Evolutionary conservation across 495 filamentous ascomycete species (phyloP).

Genomic region (Podospora bellae-mahoneyi): DNA sequence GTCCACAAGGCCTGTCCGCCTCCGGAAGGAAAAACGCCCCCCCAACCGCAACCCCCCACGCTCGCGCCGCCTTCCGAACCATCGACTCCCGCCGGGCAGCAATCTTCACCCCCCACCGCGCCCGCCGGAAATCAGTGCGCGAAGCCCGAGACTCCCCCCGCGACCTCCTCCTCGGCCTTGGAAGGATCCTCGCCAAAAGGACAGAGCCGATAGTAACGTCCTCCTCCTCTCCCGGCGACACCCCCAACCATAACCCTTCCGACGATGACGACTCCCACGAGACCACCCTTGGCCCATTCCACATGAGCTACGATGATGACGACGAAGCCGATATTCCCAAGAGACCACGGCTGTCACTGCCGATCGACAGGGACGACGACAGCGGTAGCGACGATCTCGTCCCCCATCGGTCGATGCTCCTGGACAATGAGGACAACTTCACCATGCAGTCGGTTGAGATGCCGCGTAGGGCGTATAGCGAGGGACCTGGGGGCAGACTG

Average conservation of each 20-base stretch:
- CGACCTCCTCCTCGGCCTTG: slow-evolving; percentile 64
- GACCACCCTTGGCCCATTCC: slow-evolving; percentile 34
- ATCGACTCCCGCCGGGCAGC: slow-evolving; percentile 69
- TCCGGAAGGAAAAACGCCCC: slow-evolving; percentile 36
- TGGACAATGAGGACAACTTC: slow-evolving; percentile 63
- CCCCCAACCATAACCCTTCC: background rate
- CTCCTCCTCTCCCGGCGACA: slow-evolving; percentile 47
- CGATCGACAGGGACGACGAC: slow-evolving; percentile 60
- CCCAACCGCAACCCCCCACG: slow-evolving; percentile 61
- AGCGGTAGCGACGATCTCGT: slow-evolving; percentile 52
- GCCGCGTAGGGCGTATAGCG: slow-evolving; percentile 57
- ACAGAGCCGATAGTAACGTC: slow-evolving; percentile 53
- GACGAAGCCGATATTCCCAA: slow-evolving; percentile 60
- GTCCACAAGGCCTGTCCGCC: slow-evolving; percentile 31
- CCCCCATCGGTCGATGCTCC: slow-evolving; percentile 59
- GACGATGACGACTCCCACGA: slow-evolving; percentile 13
- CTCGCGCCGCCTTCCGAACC: slow-evolving; percentile 59
- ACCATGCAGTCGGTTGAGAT: slow-evolving; percentile 69
- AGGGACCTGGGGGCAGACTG: slow-evolving; percentile 43
- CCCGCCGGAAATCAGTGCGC: slow-evolving; percentile 62
- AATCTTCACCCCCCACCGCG: slow-evolving; percentile 62
- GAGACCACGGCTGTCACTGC: slow-evolving; percentile 65
- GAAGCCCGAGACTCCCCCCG: slow-evolving; percentile 73
- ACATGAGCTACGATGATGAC: slow-evolving; percentile 53
- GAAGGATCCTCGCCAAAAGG: slow-evolving; percentile 60